phyloP scores from a whole-genome alignment of 495 filamentous ascomycete genomes.

The Parathielavia appendiculata region DNA sequence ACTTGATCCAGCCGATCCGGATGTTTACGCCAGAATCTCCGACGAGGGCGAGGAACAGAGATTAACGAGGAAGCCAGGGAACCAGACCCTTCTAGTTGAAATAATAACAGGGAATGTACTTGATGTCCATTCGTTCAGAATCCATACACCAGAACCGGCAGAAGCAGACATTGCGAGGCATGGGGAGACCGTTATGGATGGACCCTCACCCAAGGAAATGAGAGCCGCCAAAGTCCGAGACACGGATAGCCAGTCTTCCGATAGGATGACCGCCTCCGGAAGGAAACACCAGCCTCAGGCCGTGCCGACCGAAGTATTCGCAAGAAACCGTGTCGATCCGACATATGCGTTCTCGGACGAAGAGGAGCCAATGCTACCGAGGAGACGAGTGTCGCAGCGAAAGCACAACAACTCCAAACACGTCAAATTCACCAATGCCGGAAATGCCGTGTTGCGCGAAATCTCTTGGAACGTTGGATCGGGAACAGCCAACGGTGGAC shows the following conservation, averaged over 20 bases:
- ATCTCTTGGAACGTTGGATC: neutral
- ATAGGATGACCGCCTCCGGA: neutral
- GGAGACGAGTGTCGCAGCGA: neutral
- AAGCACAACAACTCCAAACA: neutral
- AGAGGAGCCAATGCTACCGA: slow-evolving; percentile 30
- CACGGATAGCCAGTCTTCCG: neutral
- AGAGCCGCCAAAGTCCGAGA: neutral
- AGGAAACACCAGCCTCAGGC: neutral
- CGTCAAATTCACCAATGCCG: neutral
- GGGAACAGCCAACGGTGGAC: neutral
- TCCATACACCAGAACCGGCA: slow-evolving; percentile 19
- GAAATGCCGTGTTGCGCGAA: neutral
- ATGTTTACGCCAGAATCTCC: slow-evolving; percentile 19
- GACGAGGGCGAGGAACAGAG: neutral
- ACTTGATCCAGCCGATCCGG: neutral
- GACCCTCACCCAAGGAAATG: too few relatives aligned
- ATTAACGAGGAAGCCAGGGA: slow-evolving; percentile 21
- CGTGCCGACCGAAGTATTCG: slow-evolving; percentile 21
- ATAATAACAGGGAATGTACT: slow-evolving; percentile 8
- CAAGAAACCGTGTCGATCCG: slow-evolving; percentile 31
- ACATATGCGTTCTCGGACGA: slow-evolving; percentile 43
- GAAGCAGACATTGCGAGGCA: neutral
- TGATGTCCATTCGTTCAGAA: slow-evolving; percentile 15
- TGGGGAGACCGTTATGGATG: neutral
- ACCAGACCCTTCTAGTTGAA: slow-evolving; percentile 28